A percentile compares a stretch with the other conserved stretches of the same genome.
These are phyloP conservation scores for Phoma sp. DNA, from an alignment of 2,329 filamentous ascomycete species.

Conservation along the genomic window DNA sequence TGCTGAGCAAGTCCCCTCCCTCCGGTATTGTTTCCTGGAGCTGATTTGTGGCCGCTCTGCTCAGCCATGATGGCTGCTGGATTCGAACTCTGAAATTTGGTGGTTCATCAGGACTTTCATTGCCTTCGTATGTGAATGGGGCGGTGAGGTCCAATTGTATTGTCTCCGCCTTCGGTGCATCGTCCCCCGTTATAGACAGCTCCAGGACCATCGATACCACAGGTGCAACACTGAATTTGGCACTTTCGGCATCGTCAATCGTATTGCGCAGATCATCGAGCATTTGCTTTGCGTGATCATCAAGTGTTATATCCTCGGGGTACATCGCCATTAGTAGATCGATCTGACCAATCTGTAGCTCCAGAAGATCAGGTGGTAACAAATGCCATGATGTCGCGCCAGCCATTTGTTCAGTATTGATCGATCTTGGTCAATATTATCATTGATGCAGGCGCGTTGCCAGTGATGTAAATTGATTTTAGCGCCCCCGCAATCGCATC, in stretches of 20 bases:
- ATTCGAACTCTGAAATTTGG: constrained; percentile 31
- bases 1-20: constrained; percentile 27
- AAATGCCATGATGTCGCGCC: constrained; percentile 21
- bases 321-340: constrained; percentile 42
- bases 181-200: constrained; percentile 12
- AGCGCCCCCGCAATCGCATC: constrained; percentile 13
- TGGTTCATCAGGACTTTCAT: constrained; percentile 21
- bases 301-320: constrained; percentile 29
- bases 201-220: constrained; percentile 20
- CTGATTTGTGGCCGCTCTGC: constrained; percentile 25
- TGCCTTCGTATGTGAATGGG: constrained; percentile 24
- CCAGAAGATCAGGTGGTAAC: constrained; percentile 32
- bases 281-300: constrained; percentile 6
- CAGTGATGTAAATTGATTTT: no score
- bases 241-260: not conserved
- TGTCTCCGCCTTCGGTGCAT: not conserved
- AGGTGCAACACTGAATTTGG: constrained; percentile 8
- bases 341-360: constrained; percentile 39
- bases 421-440: not conserved
- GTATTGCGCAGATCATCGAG: constrained; percentile 23
- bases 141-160: constrained; percentile 30
- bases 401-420: not conserved
- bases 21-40: constrained; percentile 19
- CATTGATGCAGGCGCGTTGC: no score
- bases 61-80: constrained; percentile 36